Conservation (phyloP, 1,284 basidiomycete genomes). For the Uromyces viciae-fabae region DNA sequence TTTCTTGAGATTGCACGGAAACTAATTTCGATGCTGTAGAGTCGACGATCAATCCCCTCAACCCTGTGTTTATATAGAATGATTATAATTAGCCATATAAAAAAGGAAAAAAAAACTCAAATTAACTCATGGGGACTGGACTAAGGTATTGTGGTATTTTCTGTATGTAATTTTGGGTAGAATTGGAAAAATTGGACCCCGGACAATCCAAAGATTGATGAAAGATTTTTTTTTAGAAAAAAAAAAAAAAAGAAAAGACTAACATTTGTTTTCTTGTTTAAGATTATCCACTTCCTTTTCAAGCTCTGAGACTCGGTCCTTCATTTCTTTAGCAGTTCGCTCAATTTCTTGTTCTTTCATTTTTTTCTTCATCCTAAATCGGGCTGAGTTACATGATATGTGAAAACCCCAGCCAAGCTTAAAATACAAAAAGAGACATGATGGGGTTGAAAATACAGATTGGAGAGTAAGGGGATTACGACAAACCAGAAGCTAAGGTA, state of each 20-base stretch:
- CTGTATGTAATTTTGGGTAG: too few relatives aligned
- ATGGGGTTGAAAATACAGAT: too few relatives aligned
- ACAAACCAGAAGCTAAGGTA: constrained; percentile 40
- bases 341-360: constrained; percentile 45
- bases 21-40: constrained; percentile 26
- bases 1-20: background rate
- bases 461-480: background rate
- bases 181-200: too few relatives aligned
- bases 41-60: constrained; percentile 43
- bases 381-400: background rate
- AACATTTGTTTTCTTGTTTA: constrained; percentile 45
- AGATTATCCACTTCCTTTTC: constrained; percentile 43
- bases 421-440: too few relatives aligned
- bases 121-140: too few relatives aligned
- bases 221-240: background rate
- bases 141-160: too few relatives aligned
- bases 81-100: too few relatives aligned
- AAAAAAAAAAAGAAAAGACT: background rate
- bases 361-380: constrained; percentile 46
- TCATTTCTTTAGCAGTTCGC: constrained; percentile 33
- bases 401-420: too few relatives aligned
- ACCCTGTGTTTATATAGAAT: too few relatives aligned
- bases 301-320: constrained; percentile 35
- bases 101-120: too few relatives aligned
- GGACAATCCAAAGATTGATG: too few relatives aligned